Evolutionary conservation across 768 basidiomycete species (phyloP).

Genomic region (Termitomyces sp.): DNA sequence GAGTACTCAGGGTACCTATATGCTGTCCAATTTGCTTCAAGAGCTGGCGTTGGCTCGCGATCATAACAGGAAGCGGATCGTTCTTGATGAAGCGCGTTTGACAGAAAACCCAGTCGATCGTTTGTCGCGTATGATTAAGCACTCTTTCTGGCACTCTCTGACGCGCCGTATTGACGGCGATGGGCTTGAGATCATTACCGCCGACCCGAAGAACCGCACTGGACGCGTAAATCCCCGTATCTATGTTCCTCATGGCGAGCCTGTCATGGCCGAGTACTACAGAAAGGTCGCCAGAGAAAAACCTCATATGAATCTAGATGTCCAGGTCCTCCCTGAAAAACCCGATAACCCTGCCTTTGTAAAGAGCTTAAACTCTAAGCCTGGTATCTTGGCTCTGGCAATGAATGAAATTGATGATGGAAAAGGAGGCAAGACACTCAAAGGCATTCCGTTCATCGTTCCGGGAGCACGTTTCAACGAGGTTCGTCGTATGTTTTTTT

Average conservation of each 20-base stretch:
- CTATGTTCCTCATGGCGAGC: constrained; percentile 92
- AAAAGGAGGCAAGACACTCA: constrained; percentile 75
- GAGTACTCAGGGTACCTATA: constrained; percentile 83
- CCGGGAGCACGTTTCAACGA: constrained; percentile 95
- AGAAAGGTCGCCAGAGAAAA: constrained; percentile 85
- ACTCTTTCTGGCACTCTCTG: constrained; percentile 97
- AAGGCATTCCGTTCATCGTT: constrained; percentile 96
- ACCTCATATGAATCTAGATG: constrained; percentile 91
- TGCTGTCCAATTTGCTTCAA: constrained; percentile 98
- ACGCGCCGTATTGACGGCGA: constrained; percentile 97
- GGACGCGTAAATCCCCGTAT: constrained; percentile 88
- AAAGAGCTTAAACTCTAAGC: constrained; percentile 90
- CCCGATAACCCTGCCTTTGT: constrained; percentile 89
- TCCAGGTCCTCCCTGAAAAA: constrained; percentile 83
- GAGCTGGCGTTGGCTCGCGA: constrained; percentile 96
- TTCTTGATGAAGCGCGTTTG: constrained; percentile 97
- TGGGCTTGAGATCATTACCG: constrained; percentile 94
- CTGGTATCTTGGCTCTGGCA: constrained; percentile 90
- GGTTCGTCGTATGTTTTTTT: constrained; percentile 41
- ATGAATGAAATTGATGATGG: constrained; percentile 90
- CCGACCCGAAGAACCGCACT: constrained; percentile 96
- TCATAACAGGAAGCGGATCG: constrained; percentile 92
- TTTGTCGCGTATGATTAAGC: constrained; percentile 94
- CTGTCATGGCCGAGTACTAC: constrained; percentile 95
- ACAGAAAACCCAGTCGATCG: constrained; percentile 98